phyloP scores from a whole-genome alignment of 192 early-diverging fungal genomes.

The Chytriomyces hyalinus region DNA sequence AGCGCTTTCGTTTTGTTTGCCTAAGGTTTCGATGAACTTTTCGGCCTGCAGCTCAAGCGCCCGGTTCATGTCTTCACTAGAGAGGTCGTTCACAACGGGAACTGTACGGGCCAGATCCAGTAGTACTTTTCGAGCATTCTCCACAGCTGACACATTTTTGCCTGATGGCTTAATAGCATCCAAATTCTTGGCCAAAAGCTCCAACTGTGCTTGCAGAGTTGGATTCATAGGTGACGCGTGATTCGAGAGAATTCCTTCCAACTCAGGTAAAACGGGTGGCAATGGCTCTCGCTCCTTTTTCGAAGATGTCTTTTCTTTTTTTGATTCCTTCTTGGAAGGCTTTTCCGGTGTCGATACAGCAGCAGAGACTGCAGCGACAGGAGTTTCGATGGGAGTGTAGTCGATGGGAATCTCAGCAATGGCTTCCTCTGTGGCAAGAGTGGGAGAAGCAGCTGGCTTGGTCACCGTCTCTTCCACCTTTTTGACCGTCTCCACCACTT shows the following conservation, averaged over 20 bases:
- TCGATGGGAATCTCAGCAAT: neutral
- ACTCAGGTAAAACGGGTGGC: neutral
- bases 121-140: neutral
- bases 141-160: constrained; percentile 2
- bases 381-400: neutral
- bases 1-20: constrained; percentile 12
- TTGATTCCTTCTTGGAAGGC: constrained; percentile 1
- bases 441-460: neutral
- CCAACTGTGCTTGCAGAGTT: neutral
- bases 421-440: neutral
- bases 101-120: neutral
- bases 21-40: constrained; percentile 3
- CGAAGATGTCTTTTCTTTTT: constrained; percentile 8
- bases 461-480: neutral
- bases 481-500: neutral
- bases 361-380: neutral
- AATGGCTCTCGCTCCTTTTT: neutral
- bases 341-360: neutral
- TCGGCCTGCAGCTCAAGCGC: constrained; percentile 15
- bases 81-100: neutral
- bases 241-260: neutral
- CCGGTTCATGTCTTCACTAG: neutral
- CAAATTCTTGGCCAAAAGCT: neutral
- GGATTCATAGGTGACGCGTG: neutral
- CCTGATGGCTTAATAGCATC: constrained; percentile 16